Base-by-base conservation (phyloP, 192 early-diverging fungal genomes). In the Phycomyces blakesleeanus region DNA sequence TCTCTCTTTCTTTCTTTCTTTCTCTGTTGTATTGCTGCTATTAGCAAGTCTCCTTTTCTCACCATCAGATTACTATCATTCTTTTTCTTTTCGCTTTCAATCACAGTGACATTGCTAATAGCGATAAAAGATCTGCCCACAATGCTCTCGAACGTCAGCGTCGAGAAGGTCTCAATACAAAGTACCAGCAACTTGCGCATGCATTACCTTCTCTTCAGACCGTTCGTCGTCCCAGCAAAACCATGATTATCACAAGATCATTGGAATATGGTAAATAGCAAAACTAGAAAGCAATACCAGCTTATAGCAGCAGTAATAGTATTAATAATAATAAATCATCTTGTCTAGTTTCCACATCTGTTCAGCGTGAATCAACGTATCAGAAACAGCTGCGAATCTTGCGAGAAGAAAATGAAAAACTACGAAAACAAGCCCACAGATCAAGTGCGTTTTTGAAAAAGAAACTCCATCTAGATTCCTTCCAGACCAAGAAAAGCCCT, bases 91-190 rank as follows among this genome's bases (percentile, higher is more conserved):
- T 50, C 24, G 25, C 27, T 10, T 51, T 26, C n/a, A n/a, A n/a
- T 29, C 22, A n/a, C 24, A 44, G 42, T 51, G 60, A 69, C 42
- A 39, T 63, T 20, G 51, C 61, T 1, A 26, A 63, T 21, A 54
- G n/a, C 26, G 85, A 90, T 68, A 86, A 86, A 53, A 79, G 90
- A 58, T 85, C 87, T 11, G 86, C 83, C 12, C 91, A 93, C 74
- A 93, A 93, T 65, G 89, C 89, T 25, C 83, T 90, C 42, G 91
- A 93, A 71, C 74, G 91, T 2, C 89, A 89, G 55, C 75, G 91
- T 57, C 82, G 91, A 27, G 91, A 93, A 76, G 84, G 81, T 6
- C 80, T 93, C 39, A 93, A 93, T 74, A 80, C 74, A 7, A 85
- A 88, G 67, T 93, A 91, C 72, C 90, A 90, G 68, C 87, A 93